These are phyloP conservation scores for Nannizziopsis barbatae DNA, from an alignment of 2,329 filamentous ascomycete species.

Conservation along the genomic window DNA sequence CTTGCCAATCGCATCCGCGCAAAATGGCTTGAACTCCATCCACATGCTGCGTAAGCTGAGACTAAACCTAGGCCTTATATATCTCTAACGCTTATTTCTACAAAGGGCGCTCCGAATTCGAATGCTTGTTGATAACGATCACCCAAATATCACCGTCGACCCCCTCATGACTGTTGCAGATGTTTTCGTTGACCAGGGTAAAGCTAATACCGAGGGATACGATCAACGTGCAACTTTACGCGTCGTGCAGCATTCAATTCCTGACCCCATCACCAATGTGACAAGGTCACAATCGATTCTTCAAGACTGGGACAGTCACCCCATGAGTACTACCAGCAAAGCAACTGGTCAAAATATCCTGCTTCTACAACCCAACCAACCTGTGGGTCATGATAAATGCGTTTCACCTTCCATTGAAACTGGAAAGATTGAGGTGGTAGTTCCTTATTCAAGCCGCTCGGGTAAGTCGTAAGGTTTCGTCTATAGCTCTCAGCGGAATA, in stretches of 20 bases:
- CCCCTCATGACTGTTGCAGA: slow-evolving; percentile 28
- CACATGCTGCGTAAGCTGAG: slow-evolving; percentile 24
- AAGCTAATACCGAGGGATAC: slow-evolving; percentile 24
- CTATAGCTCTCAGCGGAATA: too few relatives aligned
- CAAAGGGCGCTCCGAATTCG: slow-evolving; percentile 28
- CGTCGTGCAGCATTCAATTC: slow-evolving; percentile 26
- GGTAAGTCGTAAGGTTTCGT: too few relatives aligned
- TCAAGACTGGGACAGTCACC: slow-evolving; percentile 25
- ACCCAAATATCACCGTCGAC: slow-evolving; percentile 25
- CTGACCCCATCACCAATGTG: slow-evolving; percentile 11
- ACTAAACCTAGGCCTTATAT: background rate
- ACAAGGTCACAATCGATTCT: slow-evolving; percentile 26
- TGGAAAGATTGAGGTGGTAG: too few relatives aligned
- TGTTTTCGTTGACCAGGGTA: slow-evolving; percentile 30
- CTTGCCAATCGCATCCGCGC: slow-evolving; percentile 25
- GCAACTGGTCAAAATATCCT: too few relatives aligned
- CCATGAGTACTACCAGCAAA: too few relatives aligned
- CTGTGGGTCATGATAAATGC: too few relatives aligned
- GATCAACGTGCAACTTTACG: slow-evolving; percentile 29
- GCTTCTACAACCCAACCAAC: too few relatives aligned
- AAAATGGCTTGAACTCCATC: slow-evolving; percentile 27
- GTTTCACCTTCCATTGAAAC: too few relatives aligned
- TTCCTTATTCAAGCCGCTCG: too few relatives aligned
- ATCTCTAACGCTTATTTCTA: background rate
- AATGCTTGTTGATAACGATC: slow-evolving; percentile 28